Evolutionary conservation across 192 early-diverging fungal species (phyloP), one percentile per base, ranked within the genome.

Genomic region (Gigaspora rosea): DNA sequence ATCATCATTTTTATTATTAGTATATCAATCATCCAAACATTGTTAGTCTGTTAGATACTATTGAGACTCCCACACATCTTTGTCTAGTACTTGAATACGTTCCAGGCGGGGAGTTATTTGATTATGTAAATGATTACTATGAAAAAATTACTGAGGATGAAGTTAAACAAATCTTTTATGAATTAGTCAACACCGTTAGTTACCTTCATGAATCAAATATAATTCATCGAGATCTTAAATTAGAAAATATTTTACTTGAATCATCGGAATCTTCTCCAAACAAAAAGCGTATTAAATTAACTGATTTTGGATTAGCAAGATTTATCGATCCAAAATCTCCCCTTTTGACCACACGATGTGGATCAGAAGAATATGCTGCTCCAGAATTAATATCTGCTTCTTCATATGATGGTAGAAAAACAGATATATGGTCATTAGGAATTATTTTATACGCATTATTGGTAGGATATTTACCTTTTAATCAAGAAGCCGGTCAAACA

Each of bases 391-490:
- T 94, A 52, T 80, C 85, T 13, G 85, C 83, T 20, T 80, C 85
- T 33, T 84, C 84, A 2, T 93, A 94, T 63, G 92, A 94, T 75
- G 91, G 90, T 10, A 80, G 88, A 15, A 71, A 86, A 56, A 90
- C 90, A 2, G 95, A 96, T 80, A 82, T 94, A 27, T 96, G 95
- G 95, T 85, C 93, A 7, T 75, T 94, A 2, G 95, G 94, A 32
- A 89, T 92, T 18, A 86, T 95, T 7, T 83, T 95, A 18, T 95
- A 91, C 78, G 88, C 91, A 22, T 78, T 95, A 59, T 72, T 95
- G 16, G 87, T 91, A 4, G 94, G 91, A 4, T 84, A 86, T 61
- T 77, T 96, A 33, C 95, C 95, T 0, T 96, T 96, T 77, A 86
- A 87, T 68, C 90, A 90, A 79, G 87, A 89, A 48, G 79, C 82